These are phyloP conservation scores for Debaryomyces sp. DNA, from an alignment of 1,139 yeast genomes.

Conservation along the genomic window DNA sequence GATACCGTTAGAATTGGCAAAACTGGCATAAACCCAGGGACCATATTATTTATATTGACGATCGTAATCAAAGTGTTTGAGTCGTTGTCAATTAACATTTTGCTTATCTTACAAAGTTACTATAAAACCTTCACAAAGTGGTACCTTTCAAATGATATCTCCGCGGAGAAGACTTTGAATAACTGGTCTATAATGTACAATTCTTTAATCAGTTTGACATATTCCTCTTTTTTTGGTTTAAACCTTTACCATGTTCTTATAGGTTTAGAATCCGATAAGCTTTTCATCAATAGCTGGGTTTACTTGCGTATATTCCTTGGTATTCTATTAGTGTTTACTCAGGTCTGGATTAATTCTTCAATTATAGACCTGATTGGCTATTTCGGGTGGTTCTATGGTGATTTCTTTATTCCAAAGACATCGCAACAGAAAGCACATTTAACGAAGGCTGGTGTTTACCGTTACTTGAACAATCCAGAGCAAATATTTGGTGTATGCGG, in stretches of 20 bases:
- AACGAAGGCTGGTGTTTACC: conserved; percentile 82
- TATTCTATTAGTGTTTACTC: conserved; percentile 55
- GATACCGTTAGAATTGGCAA: conserved; percentile 18
- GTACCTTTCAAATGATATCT: conserved; percentile 67
- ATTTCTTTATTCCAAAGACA: conserved; percentile 67
- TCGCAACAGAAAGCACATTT: conserved; percentile 47
- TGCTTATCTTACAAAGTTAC: conserved; percentile 63
- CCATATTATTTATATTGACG: conserved; percentile 49
- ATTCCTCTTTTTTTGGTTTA: conserved; percentile 48
- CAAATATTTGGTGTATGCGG: conserved; percentile 82
- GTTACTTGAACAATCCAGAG: conserved; percentile 85
- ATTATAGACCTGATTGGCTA: conserved; percentile 77
- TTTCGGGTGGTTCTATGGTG: conserved; percentile 91
- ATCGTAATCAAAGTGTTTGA: conserved; percentile 55
- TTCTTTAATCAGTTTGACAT: conserved; percentile 46
- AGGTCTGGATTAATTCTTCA: conserved; percentile 72
- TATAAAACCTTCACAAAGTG: conserved; percentile 67
- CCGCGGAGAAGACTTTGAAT: conserved; percentile 68
- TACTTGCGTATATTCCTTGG: conserved; percentile 66
- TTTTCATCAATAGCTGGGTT: conserved; percentile 40
- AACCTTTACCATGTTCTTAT: conserved; percentile 34
- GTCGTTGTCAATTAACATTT: conserved; percentile 52
- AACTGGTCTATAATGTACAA: conserved; percentile 81
- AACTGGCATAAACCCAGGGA: conserved; percentile 13
- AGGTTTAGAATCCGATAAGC: conserved; percentile 19